A percentile compares a stretch with the other conserved stretches of the same genome.
Conservation (phyloP, 2,329 filamentous ascomycete species). For the Arthrobotrys iridis region DNA sequence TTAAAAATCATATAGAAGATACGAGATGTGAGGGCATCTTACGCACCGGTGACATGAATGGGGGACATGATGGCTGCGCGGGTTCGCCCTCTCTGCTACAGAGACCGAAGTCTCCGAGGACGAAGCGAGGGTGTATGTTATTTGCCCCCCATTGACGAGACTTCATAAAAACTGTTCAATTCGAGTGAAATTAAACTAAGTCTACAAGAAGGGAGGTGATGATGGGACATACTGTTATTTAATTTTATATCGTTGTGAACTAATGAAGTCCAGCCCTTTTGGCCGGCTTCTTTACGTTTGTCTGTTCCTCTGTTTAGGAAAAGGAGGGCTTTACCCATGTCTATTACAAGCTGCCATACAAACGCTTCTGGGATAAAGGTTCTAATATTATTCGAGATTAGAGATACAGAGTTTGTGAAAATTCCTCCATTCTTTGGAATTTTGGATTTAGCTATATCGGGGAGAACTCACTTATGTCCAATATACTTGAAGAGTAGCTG, state of each 20-base stretch:
- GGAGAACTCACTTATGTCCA: not conserved
- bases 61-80: not conserved
- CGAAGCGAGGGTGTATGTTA: slow-evolving; percentile 41
- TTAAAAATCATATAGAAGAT: no score
- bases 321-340: slow-evolving; percentile 12
- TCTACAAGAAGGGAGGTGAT: not conserved
- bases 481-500: not conserved
- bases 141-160: not conserved
- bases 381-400: not conserved
- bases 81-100: not conserved
- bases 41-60: slow-evolving; percentile 48
- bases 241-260: slow-evolving; percentile 42
- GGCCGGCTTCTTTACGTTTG: not conserved
- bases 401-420: no score
- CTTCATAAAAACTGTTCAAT: slow-evolving; percentile 40
- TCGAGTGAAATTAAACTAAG: not conserved
- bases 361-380: slow-evolving; percentile 35
- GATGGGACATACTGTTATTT: slow-evolving; percentile 26
- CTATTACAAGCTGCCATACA: slow-evolving; percentile 21
- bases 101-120: slow-evolving; percentile 38
- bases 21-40: not conserved
- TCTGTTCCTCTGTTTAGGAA: slow-evolving; percentile 3
- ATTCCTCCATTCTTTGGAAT: no score
- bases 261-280: not conserved
- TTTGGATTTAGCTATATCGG: no score